A percentile compares a stretch with the other conserved stretches of the same genome.
phyloP scores from a whole-genome alignment of 1,284 basidiomycete genomes.

The Termitomyces sp. region DNA sequence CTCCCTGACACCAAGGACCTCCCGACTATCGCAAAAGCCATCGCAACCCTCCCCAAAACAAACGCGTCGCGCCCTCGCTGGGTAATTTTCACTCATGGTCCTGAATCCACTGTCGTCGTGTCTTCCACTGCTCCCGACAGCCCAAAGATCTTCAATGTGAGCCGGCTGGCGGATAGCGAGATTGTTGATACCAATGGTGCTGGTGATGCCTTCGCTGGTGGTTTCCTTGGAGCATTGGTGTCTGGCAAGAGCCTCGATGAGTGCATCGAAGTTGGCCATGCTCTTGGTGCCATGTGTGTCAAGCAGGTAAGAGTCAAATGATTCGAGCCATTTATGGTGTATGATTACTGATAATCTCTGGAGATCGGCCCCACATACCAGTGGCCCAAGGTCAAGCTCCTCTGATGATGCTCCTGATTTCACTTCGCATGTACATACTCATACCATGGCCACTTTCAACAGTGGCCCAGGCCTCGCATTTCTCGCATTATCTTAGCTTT shows the following conservation, averaged over 20 bases:
- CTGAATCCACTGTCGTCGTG: constrained; percentile 79
- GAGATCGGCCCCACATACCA: constrained; percentile 75
- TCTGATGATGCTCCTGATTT: constrained; percentile 32
- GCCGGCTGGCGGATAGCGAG: constrained; percentile 55
- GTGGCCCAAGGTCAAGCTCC: constrained; percentile 71
- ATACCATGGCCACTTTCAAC: constrained; percentile 25
- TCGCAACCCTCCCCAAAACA: constrained; percentile 67
- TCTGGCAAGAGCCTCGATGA: constrained; percentile 79
- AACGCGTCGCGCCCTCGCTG: constrained; percentile 73
- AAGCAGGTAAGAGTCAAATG: constrained; percentile 57
- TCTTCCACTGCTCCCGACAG: constrained; percentile 51
- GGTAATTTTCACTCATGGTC: constrained; percentile 92
- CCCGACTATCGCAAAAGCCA: constrained; percentile 61
- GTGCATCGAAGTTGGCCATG: constrained; percentile 84
- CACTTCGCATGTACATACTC: constrained; percentile 9
- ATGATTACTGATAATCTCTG: constrained; percentile 2
- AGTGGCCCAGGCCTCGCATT: constrained; percentile 18
- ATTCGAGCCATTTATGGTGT: background rate
- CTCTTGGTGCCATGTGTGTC: constrained; percentile 86
- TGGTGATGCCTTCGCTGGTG: constrained; percentile 99
- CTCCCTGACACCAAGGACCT: constrained; percentile 60
- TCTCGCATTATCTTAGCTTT: constrained; percentile 18
- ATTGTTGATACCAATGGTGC: constrained; percentile 99
- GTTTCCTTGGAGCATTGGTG: constrained; percentile 86
- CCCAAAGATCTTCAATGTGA: constrained; percentile 58